These are phyloP conservation scores for Quercus lobata DNA, from an alignment of 331 rosid genomes.

Conservation along the genomic window DNA sequence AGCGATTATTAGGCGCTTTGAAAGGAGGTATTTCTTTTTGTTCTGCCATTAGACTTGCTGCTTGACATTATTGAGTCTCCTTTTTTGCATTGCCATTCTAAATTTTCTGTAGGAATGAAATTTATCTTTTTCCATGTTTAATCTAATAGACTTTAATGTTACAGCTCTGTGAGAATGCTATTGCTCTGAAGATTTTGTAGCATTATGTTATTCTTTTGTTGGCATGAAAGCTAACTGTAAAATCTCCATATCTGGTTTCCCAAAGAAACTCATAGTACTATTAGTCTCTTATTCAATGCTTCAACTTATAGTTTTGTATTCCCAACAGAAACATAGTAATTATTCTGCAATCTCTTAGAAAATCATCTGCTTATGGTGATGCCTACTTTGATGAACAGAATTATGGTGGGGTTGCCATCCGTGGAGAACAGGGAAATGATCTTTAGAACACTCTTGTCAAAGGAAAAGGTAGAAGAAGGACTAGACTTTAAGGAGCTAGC, in stretches of 20 bases:
- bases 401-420: slow-evolving; percentile 89
- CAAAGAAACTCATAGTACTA: not conserved
- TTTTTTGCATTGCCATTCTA: not conserved
- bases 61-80: not conserved
- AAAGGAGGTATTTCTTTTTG: slow-evolving; percentile 57
- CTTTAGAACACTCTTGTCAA: slow-evolving; percentile 60
- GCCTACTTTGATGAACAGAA: slow-evolving; percentile 43
- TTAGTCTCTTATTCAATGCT: not conserved
- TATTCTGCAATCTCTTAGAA: not conserved
- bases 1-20: slow-evolving; percentile 94
- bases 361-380: not conserved
- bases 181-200: not conserved
- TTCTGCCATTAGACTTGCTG: not conserved
- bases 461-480: slow-evolving; percentile 62
- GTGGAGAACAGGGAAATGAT: slow-evolving; percentile 85
- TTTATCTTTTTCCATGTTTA: not conserved
- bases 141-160: not conserved
- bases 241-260: not conserved
- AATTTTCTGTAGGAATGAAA: not conserved
- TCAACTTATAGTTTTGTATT: not conserved
- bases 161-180: slow-evolving; percentile 1
- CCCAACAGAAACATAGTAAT: not conserved
- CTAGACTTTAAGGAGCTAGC: slow-evolving; percentile 76
- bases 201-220: not conserved
- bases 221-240: not conserved